phyloP scores from a whole-genome alignment of 2,329 filamentous ascomycete genomes.

The Claviceps purpurea region DNA sequence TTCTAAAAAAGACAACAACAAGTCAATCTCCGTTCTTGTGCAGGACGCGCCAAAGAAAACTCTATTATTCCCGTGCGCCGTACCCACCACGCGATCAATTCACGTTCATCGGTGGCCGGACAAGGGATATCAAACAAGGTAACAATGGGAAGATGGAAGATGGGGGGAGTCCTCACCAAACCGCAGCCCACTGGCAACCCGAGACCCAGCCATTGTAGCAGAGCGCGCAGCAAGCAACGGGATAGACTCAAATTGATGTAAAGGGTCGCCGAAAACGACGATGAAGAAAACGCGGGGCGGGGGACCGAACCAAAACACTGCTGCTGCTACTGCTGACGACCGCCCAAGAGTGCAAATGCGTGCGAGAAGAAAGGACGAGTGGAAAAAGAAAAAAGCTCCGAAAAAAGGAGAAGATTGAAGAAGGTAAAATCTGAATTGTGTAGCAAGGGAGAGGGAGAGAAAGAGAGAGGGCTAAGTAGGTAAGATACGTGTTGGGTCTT shows the following conservation, averaged over 20 bases:
- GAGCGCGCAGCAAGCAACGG: neutral
- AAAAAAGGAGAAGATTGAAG: neutral
- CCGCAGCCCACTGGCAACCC: conserved; percentile 13
- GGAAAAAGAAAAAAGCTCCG: neutral
- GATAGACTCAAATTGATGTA: neutral
- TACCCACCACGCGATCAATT: no score
- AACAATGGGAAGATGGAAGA: neutral
- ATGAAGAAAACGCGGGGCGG: no score
- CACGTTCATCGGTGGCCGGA: no score
- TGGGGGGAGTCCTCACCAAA: conserved; percentile 17
- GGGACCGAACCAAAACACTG: no score
- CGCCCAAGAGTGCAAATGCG: no score
- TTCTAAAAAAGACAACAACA: conserved; percentile 17
- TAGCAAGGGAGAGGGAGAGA: no score
- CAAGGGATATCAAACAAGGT: neutral
- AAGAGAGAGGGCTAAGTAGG: no score
- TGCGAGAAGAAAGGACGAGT: neutral
- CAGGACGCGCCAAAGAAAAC: no score
- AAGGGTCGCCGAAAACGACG: no score
- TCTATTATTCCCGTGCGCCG: no score
- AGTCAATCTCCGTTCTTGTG: neutral
- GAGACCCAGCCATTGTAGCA: conserved; percentile 4
- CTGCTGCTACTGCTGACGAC: no score
- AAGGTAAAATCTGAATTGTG: neutral
- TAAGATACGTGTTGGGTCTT: no score